These are phyloP conservation scores for Nemania diffusa DNA, from an alignment of 2,329 filamentous ascomycete genomes.

Conservation along the genomic window DNA sequence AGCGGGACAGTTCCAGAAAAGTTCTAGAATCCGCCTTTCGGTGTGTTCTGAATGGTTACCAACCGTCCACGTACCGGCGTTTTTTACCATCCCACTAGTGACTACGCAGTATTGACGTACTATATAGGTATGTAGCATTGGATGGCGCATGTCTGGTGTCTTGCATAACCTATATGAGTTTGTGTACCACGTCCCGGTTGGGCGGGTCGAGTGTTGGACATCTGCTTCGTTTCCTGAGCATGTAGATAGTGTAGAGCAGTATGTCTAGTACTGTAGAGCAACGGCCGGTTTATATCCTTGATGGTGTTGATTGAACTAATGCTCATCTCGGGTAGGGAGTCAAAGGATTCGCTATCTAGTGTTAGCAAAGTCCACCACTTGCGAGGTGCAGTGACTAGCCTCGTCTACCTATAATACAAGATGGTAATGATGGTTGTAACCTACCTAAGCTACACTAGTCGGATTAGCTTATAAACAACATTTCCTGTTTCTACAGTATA, in stretches of 20 bases:
- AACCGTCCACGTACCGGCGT: neutral
- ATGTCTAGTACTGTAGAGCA: neutral
- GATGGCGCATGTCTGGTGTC: constrained; percentile 9
- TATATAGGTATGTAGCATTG: neutral
- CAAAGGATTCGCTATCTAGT: constrained; percentile 16
- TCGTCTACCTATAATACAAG: neutral
- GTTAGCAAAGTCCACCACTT: constrained; percentile 9
- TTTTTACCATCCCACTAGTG: neutral
- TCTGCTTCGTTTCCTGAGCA: neutral
- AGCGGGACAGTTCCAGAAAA: constrained; percentile 15
- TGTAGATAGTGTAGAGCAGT: neutral
- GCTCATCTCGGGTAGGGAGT: constrained; percentile 10
- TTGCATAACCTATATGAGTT: constrained; percentile 15
- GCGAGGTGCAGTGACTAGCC: constrained; percentile 2
- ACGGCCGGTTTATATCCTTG: constrained; percentile 9
- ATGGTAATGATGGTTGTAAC: neutral
- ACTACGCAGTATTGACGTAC: neutral
- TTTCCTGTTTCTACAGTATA: neutral
- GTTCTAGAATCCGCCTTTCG: constrained; percentile 5
- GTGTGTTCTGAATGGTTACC: constrained; percentile 7
- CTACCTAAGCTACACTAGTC: neutral
- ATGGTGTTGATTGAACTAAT: neutral
- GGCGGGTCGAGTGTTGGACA: constrained; percentile 11
- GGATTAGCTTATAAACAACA: neutral
- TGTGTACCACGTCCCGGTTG: constrained; percentile 4